Conservation (phyloP, 257 asterid genomes). For the Fraxinus quadrangulata region DNA sequence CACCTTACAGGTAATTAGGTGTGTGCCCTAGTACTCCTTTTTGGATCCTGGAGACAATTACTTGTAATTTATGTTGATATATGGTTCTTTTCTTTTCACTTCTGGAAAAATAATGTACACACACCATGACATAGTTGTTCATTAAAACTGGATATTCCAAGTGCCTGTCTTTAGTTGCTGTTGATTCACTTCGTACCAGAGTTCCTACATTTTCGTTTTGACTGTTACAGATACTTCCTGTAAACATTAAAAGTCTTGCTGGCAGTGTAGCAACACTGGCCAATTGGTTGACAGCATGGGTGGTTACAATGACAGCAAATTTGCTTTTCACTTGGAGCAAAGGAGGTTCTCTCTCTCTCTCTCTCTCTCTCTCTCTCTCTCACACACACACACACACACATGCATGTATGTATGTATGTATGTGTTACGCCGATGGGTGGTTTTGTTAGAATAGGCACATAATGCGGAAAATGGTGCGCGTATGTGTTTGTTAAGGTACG, state of each 20-base stretch:
- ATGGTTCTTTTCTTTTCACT: neutral
- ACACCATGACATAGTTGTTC: neutral
- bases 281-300: constrained; percentile 80
- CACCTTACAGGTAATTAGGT: too few relatives aligned
- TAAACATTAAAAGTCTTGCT: constrained; percentile 81
- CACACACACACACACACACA: neutral
- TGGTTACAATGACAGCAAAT: constrained; percentile 77
- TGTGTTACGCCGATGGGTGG: neutral
- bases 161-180: neutral
- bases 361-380: constrained; percentile 30
- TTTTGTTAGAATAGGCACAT: neutral
- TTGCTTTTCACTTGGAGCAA: constrained; percentile 83
- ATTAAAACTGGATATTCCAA: neutral
- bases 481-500: neutral
- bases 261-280: constrained; percentile 91
- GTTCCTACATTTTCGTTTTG: neutral
- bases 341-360: constrained; percentile 61
- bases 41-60: too few relatives aligned
- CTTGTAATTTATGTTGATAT: neutral
- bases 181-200: neutral
- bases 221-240: constrained; percentile 77
- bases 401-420: too few relatives aligned
- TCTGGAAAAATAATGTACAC: neutral
- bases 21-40: too few relatives aligned
- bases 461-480: neutral